These are phyloP conservation scores for Narthecium ossifragum DNA, from an alignment of 106 monocot species.

Conservation along the genomic window DNA sequence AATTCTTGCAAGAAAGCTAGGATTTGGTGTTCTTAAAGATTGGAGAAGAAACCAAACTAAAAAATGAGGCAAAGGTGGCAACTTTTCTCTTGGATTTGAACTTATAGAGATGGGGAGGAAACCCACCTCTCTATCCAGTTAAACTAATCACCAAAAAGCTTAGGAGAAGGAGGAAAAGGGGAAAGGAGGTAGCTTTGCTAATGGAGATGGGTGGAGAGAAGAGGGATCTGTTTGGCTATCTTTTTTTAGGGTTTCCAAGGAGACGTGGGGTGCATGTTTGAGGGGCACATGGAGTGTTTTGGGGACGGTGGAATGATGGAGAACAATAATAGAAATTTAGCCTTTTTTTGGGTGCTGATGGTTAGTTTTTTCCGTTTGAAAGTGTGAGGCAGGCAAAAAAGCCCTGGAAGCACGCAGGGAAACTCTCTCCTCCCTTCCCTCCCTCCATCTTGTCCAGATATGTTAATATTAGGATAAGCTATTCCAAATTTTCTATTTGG, in stretches of 20 bases:
- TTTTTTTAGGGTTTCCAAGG: background rate
- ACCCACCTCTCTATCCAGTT: no score
- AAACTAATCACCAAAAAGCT: background rate
- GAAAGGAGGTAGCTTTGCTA: background rate
- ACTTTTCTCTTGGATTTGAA: no score
- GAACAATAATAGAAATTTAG: background rate
- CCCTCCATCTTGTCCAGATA: no score
- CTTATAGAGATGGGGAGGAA: no score
- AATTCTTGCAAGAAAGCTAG: no score
- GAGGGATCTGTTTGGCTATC: background rate
- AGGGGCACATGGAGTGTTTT: background rate
- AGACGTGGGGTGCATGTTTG: slow-evolving; percentile 27
- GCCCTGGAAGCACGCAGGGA: slow-evolving; percentile 7
- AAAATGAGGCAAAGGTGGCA: background rate
- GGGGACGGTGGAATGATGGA: no score
- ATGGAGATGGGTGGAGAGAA: background rate
- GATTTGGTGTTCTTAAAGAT: no score
- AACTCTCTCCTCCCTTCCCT: background rate
- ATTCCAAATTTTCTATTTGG: no score
- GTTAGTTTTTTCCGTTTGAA: no score
- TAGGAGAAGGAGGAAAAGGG: background rate
- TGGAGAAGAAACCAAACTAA: no score
- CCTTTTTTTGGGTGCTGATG: slow-evolving; percentile 8
- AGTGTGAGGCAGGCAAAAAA: slow-evolving; percentile 8
- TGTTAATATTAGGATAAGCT: no score